Evolutionary conservation across 768 basidiomycete genomes (phyloP).

Genomic region (Kwoniella botswanensis): DNA sequence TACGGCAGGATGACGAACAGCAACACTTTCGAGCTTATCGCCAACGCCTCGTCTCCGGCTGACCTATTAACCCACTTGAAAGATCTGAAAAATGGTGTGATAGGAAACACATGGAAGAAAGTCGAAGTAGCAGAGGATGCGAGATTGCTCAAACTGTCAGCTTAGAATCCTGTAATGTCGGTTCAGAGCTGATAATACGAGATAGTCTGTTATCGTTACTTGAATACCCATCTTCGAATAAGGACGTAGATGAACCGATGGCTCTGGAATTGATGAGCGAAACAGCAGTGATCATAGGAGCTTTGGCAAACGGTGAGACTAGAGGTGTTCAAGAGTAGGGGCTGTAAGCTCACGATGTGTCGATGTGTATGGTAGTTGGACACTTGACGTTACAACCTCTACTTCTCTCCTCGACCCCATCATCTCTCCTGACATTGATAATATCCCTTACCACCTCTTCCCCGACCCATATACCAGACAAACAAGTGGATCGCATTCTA

Average conservation of each 20-base stretch:
- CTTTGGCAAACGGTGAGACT: constrained; percentile 50
- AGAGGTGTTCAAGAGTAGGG: background rate
- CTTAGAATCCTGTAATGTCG: background rate
- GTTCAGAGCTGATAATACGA: background rate
- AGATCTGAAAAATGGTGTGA: constrained; percentile 56
- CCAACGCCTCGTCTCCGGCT: background rate
- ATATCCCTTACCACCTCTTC: constrained; percentile 12
- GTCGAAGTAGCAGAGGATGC: constrained; percentile 51
- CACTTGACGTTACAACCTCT: constrained; percentile 44
- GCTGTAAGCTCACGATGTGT: too few relatives aligned
- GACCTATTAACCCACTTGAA: constrained; percentile 43
- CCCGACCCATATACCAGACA: background rate
- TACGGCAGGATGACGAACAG: background rate
- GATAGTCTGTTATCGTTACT: constrained; percentile 24
- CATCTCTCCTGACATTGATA: constrained; percentile 32
- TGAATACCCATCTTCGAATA: background rate
- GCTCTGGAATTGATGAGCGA: constrained; percentile 48
- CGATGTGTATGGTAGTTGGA: constrained; percentile 28
- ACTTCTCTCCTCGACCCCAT: constrained; percentile 32
- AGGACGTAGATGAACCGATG: background rate
- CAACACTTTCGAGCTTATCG: background rate
- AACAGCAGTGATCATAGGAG: constrained; percentile 52
- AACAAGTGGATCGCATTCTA: constrained; percentile 30
- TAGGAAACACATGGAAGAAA: constrained; percentile 56
- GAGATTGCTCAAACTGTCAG: constrained; percentile 35